These are phyloP conservation scores for Penicillium sp. DNA, from an alignment of 2,329 filamentous ascomycete genomes.

Conservation along the genomic window DNA sequence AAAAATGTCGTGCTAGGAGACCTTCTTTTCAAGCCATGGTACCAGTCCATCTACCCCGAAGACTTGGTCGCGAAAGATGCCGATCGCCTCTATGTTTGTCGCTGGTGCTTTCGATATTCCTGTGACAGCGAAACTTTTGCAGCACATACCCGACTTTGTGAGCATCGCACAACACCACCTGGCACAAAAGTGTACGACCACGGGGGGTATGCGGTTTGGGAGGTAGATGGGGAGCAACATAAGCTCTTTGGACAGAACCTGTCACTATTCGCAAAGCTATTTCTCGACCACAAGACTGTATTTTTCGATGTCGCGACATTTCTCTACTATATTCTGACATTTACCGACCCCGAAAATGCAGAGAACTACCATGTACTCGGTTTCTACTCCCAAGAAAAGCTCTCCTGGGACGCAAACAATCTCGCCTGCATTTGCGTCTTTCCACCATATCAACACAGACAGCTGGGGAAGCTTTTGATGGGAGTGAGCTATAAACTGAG, in stretches of 20 bases:
- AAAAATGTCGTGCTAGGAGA: constrained; percentile 83
- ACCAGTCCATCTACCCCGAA: constrained; percentile 84
- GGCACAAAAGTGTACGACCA: constrained; percentile 76
- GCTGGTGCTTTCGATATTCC: constrained; percentile 92
- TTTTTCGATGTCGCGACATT: constrained; percentile 96
- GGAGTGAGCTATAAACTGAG: constrained; percentile 92
- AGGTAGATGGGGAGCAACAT: constrained; percentile 86
- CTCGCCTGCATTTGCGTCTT: constrained; percentile 95
- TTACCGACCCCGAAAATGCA: constrained; percentile 56
- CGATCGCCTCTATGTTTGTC: constrained; percentile 79
- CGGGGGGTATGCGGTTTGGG: constrained; percentile 82
- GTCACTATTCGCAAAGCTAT: constrained; percentile 93
- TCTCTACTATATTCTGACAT: constrained; percentile 88
- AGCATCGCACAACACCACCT: constrained; percentile 56
- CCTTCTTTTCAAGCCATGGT: constrained; percentile 85
- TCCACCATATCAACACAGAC: constrained; percentile 90
- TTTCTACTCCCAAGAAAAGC: constrained; percentile 99
- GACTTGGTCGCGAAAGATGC: constrained; percentile 55
- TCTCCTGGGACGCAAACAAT: constrained; percentile 99
- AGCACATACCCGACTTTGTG: constrained; percentile 52
- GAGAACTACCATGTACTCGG: constrained; percentile 67
- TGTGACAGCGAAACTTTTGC: constrained; percentile 41
- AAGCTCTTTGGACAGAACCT: constrained; percentile 93
- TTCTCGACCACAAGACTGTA: constrained; percentile 96
- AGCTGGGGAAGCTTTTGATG: constrained; percentile 85